Evolutionary conservation across 2,329 filamentous ascomycete genomes (phyloP), one percentile per base, ranked within the genome.

Genomic region (Verticillium alfalfae): DNA sequence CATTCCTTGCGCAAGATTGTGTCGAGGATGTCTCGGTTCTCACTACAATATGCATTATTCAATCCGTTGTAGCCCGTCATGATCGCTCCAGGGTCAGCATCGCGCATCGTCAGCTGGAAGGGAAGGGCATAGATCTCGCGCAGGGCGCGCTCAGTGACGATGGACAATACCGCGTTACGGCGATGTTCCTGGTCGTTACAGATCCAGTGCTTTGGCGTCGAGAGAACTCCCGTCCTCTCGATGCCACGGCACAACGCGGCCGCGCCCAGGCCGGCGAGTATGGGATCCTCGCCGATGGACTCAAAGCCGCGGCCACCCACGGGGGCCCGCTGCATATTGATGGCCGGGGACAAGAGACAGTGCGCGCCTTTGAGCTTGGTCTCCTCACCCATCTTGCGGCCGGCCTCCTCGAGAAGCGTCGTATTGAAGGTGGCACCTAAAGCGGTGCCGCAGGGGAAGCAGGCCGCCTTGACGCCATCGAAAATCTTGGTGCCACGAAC

Each of bases 401-500:
- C 83, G n/a, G 81, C 78, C 67, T 80, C 73, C 56, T 81, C 75
- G 1, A 86, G 76, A 10, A 87, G 78, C 6, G 78, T 71, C 36
- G 75, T 72, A 70, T 88, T 85, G 70, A 83, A 88, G 31, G 84
- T 87, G 5, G 85, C 78, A 34, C 81, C 85, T 6, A 88, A 75
- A 1, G 77, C 81, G 0, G 84, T 85, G 26, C 83, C 84, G 64
- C 84, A 86, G 12, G 85, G 84, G 66, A 88, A 82, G 67, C 84
- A 87, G n/a, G 84, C 84, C 1, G 85, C 82, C 31, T 78, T 79
- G 38, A 81, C 75, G 60, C 87, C 85, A 66, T 87, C 84, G 74
- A 90, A 90, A 78, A 89, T 90, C 67, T 84, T 85, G 56, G 84
- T 86, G 58, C 88, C 88, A 65, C 88, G 80, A 39, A 88, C 83